Base-by-base conservation (phyloP, 1,284 basidiomycete species). In the Apiotrichum gamsii region DNA sequence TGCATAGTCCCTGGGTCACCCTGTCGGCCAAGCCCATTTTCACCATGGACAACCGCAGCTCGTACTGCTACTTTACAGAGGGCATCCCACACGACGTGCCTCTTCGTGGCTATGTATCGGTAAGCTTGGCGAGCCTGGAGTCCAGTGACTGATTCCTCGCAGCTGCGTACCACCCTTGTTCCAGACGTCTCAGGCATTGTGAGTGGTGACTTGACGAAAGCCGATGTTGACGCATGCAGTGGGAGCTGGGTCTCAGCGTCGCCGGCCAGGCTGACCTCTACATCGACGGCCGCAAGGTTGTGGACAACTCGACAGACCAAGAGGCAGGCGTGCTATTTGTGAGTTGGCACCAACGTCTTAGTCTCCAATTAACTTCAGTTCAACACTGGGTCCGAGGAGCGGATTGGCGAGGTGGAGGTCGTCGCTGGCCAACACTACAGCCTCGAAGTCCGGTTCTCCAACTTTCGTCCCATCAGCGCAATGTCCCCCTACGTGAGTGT, bases 161-260 rank as follows among this genome's bases (percentile, higher is more conserved):
- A 36, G 25, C 52, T 53, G 33, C 53, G 50, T 15, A 61, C 77
- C 59, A 72, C 72, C 44, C 74, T 74, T 30, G 70, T 74, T 3
- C 74, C 72, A 15, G 77, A 78, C 54, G 52, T 54, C 10, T 52
- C 58, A 76, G 25, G 75, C 16, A 45, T 23, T 23, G 51, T 53
- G 25, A 41, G 48, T 45, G 8, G 1, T 14, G 32, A 10, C 11
- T 28, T 6, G 25, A 28, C 6, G 25, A 6, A 28, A 6, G 25
- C 25, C 25, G 25, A 6, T 6, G 6, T 6, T 11, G 6, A 28
- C 6, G 14, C 14, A 20, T 13, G 33, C 66, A 76, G 14, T 87
- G 82, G 62, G 81, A 85, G 58, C 84, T 87, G 52, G 84, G 84
- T 1, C 64, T 88, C 43, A 78, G 76, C 23, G 78, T 79, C 16